Base-by-base conservation (phyloP, 805 yeast species). In the Barnettozyma pratensis region DNA sequence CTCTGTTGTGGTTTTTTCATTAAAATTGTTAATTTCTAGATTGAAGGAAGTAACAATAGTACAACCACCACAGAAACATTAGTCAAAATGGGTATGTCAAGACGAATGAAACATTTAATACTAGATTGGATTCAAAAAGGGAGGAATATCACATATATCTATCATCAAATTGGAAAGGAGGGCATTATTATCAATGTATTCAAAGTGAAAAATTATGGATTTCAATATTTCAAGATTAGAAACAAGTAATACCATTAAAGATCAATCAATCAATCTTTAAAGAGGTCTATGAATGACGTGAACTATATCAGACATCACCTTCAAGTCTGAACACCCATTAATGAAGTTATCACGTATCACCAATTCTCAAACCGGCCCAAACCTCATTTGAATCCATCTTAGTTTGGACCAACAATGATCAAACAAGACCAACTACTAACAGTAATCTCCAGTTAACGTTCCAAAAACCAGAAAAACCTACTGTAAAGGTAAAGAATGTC, bases 391-490 rank as follows among this genome's bases (percentile, higher is more conserved):
- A 45, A 35, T 39, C 39, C 40, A 40, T 39, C 34, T 39, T n/a
- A n/a, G 35, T 39, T 25, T 19, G 5, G n/a, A n/a, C 12, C 14
- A 11, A 32, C 19, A 32, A 39, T 7, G 30, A 19, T 19, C 7
- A 19, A n/a, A 31, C 25, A 34, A 5, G 27, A 32, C 4, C 4
- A 6, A n/a, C 34, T 59, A 61, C 64, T 61, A 61, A 61, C 64
- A 52, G n/a, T n/a, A 6, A 19, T 30, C 26, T 40, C 37, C 73
- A 92, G 99, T 94, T 82, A 94, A 94, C 96, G 95, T 94, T 81
- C 99, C 99, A 82, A 94, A 94, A 87, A 91, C 97, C 80, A 91
- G 98, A 87, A 90, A 87, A 82, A 94, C 99, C 77, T 94, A 87
- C 90, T 94, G 99, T 83, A 92, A 91, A 82, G 97, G 97, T 81